A percentile compares a stretch with the other conserved stretches of the same genome.
Conservation (phyloP, 768 basidiomycete genomes). For the Leccinum broughii region DNA sequence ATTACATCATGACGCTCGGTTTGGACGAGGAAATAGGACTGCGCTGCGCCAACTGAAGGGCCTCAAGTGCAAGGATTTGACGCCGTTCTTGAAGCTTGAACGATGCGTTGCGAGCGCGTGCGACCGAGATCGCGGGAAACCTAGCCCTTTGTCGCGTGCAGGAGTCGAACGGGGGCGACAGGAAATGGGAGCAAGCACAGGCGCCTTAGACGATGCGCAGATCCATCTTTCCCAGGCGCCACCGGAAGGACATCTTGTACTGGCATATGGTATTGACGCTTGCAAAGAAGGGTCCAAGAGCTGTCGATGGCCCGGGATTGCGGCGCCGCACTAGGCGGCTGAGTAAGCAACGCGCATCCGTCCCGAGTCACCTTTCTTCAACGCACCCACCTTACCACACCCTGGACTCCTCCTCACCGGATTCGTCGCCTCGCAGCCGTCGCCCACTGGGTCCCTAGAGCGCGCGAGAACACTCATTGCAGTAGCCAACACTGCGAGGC, state of each 20-base stretch:
- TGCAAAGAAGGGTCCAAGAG: constrained; percentile 47
- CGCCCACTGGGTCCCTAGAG: no score
- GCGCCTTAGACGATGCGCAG: no score
- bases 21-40: constrained; percentile 38
- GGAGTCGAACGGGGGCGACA: constrained; percentile 38
- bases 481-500: no score
- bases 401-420: no score
- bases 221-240: no score
- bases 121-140: constrained; percentile 45
- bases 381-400: no score
- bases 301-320: constrained; percentile 33
- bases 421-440: no score
- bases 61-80: constrained; percentile 51
- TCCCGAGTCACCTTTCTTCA: no score
- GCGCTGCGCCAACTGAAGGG: constrained; percentile 60
- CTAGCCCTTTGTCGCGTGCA: constrained; percentile 50
- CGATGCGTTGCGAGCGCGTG: constrained; percentile 58
- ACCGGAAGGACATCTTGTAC: constrained; percentile 49
- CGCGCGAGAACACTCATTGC: no score
- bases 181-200: constrained; percentile 35
- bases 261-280: constrained; percentile 64
- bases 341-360: no score
- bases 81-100: constrained; percentile 49
- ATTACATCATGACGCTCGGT: constrained; percentile 54
- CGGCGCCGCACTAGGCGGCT: no score